Evolutionary conservation across 108 stramenopile species (phyloP), one percentile per base, ranked within the genome.

Genomic region (Pinguiococcus pyrenoidosus): DNA sequence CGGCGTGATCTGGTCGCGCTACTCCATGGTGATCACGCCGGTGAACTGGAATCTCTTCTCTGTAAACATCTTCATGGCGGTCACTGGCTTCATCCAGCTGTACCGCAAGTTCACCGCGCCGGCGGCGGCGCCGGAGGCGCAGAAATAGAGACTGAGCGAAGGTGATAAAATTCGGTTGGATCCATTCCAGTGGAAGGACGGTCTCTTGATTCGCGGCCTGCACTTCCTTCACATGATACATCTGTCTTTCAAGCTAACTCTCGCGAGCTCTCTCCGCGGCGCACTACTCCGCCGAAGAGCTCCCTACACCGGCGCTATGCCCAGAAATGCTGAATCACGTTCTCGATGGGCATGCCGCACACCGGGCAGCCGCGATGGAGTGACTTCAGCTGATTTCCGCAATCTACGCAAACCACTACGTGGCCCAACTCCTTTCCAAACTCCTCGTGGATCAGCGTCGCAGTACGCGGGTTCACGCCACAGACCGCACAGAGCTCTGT

Each of bases 361-460:
- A 65, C 62, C 0, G 64, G 64, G 49, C 64, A 65, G 9, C 20
- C 5, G 41, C 76, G 74, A 9, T 76, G 69, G 24, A 74, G 46
- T 8, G 78, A 77, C 44, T 79, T 75, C 30, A 85, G 48, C 12
- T 78, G 72, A 2, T 80, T 62, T 14, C 81, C 79, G 56, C 84
- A 85, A 0, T 58, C 54, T 32, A 83, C 39, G 65, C 84, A 85
- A 49, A 77, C 80, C 5, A 76, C 79, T 24, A 85, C 76, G 49
- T 85, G 84, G 6, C 84, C 84, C 4, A 81, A 82, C 34, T n/a
- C n/a, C n/a, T n/a, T n/a, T n/a, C n/a, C n/a, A n/a, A n/a, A n/a
- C n/a, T 77, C 77, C 14, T 81, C 84, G 45, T 85, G 84, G 7
- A 85, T 78, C 33, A 85, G 72, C 3, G 84, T 82, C 24, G 84